Base-by-base conservation (phyloP, 1,284 basidiomycete species). In the Inonotus obliquus region DNA sequence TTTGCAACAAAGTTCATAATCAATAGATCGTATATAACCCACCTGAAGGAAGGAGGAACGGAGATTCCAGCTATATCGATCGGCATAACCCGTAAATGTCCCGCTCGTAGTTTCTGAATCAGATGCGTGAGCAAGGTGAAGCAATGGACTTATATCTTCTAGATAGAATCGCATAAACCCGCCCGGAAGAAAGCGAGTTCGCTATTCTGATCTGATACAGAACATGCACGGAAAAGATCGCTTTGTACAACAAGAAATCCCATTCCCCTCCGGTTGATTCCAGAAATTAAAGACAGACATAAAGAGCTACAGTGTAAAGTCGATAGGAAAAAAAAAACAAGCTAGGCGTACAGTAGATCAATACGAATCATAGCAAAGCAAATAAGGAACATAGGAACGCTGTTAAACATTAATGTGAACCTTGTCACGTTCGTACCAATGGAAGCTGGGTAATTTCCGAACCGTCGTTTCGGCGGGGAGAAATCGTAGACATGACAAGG, bases 371-470 rank as follows among this genome's bases (percentile, higher is more conserved):
- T 52, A 19, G 17, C 51, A 52, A 32, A 35, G 17, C 51, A 27
- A 52, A 27, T 9, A 49, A 27, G 19, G 51, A 19, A 52, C 25
- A 49, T 14, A 5, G 41, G 13, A 52, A n/a, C n/a, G n/a, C n/a
- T n/a, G n/a, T n/a, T n/a, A n/a, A 27, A 35, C 17, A 23, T 27
- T 35, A 29, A 14, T 17, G 11, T 52, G 3, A 23, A 37, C 9
- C 32, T n/a, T 9, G 45, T 17, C 25, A 47, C 32, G 38, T 29
- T 29, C 35, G 21, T 32, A 29, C 52, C 45, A 27, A 54, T 60
- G 44, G 39, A 60, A 49, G 27, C n/a, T n/a, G 41, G 41, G 41
- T 23, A 29, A 5, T 47, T 60, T 60, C 59, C 37, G 23, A 32
- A 39, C 29, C 21, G 14, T 29, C 17, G 48, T 6, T 4, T 48